These are phyloP conservation scores for Physcia stellaris DNA, from an alignment of 495 filamentous ascomycete genomes.

Conservation along the genomic window DNA sequence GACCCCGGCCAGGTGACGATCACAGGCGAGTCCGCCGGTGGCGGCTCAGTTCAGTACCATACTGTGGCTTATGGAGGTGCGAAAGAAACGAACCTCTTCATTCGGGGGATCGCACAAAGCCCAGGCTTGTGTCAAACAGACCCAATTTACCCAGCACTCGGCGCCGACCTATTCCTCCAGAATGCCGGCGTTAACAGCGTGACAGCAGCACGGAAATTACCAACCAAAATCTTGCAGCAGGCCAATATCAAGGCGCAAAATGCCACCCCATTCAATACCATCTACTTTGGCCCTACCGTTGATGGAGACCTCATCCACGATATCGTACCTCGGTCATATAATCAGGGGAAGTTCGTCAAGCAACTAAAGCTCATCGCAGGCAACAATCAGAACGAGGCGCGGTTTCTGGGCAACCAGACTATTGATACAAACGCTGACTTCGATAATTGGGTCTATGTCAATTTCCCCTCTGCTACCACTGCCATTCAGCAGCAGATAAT, in stretches of 20 bases:
- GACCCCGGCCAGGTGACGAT: constrained; percentile 38
- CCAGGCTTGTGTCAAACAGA: constrained; percentile 25
- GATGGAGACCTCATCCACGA: constrained; percentile 6
- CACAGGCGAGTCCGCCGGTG: constrained; percentile 25
- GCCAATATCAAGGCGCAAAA: constrained; percentile 2
- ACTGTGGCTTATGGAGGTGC: constrained; percentile 15
- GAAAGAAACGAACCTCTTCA: constrained; percentile 27
- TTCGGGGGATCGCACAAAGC: constrained; percentile 25
- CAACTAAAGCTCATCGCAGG: constrained; percentile 2
- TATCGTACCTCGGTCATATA: constrained; percentile 1
- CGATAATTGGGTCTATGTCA: constrained; percentile 3
- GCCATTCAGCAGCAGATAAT: constrained; percentile 4
- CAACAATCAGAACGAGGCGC: constrained; percentile 2
- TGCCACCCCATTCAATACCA: constrained; percentile 1
- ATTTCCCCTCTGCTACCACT: constrained; percentile 1
- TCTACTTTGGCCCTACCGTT: constrained; percentile 6
- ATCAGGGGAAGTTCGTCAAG: constrained; percentile 3
- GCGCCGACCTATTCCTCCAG: constrained; percentile 4
- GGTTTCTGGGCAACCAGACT: background rate
- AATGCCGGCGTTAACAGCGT: constrained; percentile 4
- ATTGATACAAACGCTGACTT: constrained; percentile 3
- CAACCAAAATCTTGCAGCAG: constrained; percentile 5
- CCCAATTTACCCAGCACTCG: background rate
- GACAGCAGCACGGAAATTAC: constrained; percentile 3
- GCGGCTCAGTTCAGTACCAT: constrained; percentile 22